Conservation (phyloP, 2,329 filamentous ascomycete species). For the Metarhizium humberi region DNA sequence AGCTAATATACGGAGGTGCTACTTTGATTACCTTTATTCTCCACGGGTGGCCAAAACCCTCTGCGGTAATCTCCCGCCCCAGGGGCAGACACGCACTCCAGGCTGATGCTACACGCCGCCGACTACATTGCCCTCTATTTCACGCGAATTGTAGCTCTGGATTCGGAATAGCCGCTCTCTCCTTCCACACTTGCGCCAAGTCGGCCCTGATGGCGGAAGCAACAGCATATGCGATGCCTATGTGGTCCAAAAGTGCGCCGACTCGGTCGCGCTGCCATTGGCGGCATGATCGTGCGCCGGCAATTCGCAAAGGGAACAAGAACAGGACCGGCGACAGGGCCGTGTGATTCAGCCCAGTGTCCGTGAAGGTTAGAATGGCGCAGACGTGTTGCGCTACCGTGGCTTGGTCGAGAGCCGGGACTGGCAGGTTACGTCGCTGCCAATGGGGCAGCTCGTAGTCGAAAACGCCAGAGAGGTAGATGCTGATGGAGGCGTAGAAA, state of each 20-base stretch:
- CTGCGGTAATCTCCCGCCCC: too few relatives aligned
- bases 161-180: background rate
- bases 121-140: background rate
- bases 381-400: background rate
- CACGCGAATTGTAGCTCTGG: background rate
- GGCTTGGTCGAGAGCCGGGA: background rate
- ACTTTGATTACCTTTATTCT: too few relatives aligned
- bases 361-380: slow-evolving; percentile 15
- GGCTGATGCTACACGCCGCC: too few relatives aligned
- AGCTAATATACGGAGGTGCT: too few relatives aligned
- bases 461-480: slow-evolving; percentile 27
- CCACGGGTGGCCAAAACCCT: too few relatives aligned
- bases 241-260: background rate
- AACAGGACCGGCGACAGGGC: slow-evolving; percentile 22
- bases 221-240: background rate
- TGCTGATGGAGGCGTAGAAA: slow-evolving; percentile 23
- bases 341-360: slow-evolving; percentile 9
- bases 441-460: slow-evolving; percentile 25
- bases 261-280: slow-evolving; percentile 1
- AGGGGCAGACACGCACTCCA: too few relatives aligned
- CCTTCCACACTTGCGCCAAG: slow-evolving; percentile 10
- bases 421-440: slow-evolving; percentile 8
- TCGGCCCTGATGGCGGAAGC: slow-evolving; percentile 13
- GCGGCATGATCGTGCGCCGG: slow-evolving; percentile 19
- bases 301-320: slow-evolving; percentile 25